Evolutionary conservation across 495 filamentous ascomycete genomes (phyloP), one percentile per base, ranked within the genome.

Genomic region (Apodospora peruviana): DNA sequence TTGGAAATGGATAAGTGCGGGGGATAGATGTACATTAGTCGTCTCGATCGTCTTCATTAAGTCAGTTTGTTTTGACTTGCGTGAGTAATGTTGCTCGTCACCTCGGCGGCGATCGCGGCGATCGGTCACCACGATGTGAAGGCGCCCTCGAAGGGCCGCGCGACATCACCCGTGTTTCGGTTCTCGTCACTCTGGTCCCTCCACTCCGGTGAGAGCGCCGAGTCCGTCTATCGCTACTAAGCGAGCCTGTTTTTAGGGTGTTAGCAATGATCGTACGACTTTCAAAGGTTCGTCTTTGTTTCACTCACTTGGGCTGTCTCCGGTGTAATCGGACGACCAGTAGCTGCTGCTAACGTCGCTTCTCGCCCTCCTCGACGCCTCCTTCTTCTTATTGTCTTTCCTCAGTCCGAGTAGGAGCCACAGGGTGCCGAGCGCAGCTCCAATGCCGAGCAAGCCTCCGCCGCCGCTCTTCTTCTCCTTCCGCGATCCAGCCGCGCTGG

Each of bases 351-450:
- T 70, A 45, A 71, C 70, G 51, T 67, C 75, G 62, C 68, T 74
- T 48, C 67, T 71, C 50, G 70, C 69, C 70, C 58, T 74, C 61
- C 59, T 64, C 21, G 56, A 54, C 25, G 47, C 51, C 40, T 56
- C 29, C 67, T 66, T 79, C 68, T 62, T 61, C 45, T 71, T 77
- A 41, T 77, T 70, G 43, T 86, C 77, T 55, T 84, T 79, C 73
- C 79, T 86, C 64, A 95, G 56, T n/a, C 88, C 90, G 41, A 96
- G 72, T 34, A 87, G 72, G 21, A 90, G 67, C 44, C 84, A 84
- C 53, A 90, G 61, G 19, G 79, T 83, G 40, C 80, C 79, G 32
- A 90, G 67, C 2, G 83, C 73, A 10, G 83, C 85, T 4, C 78
- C 82, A 40, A 79, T 58, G 34, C 76, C 79, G 14, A 85, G 68